A percentile compares a stretch with the other conserved stretches of the same genome.
Evolutionary conservation across 768 basidiomycete species (phyloP).

Genomic region (Amanita subjunquillea): DNA sequence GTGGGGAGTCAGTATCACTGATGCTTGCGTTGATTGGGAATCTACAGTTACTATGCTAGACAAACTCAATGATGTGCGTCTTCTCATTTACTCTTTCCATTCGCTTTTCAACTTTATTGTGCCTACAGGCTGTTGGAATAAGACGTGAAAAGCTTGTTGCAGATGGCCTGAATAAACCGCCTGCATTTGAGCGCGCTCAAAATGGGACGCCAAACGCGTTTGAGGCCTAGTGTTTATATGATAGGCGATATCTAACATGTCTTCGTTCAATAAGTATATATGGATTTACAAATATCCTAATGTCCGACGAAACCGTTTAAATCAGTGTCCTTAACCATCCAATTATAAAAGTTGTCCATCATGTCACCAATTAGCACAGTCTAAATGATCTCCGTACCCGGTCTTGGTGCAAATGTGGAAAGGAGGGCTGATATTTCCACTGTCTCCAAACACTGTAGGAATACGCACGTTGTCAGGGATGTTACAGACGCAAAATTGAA

Average conservation of each 20-base stretch:
- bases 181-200: conserved; percentile 22
- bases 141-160: conserved; percentile 32
- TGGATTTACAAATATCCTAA: too few species aligned
- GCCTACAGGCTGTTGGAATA: conserved; percentile 31
- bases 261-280: not conserved
- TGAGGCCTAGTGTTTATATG: not conserved
- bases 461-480: not conserved
- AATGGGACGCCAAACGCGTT: not conserved
- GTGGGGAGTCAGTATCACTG: conserved; percentile 81
- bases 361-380: not conserved
- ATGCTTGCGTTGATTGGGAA: conserved; percentile 86
- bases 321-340: too few species aligned
- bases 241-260: not conserved
- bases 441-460: not conserved
- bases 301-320: too few species aligned
- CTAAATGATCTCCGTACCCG: not conserved
- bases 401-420: not conserved
- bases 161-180: conserved; percentile 25
- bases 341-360: not conserved
- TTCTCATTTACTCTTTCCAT: conserved; percentile 1
- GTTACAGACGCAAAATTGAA: not conserved
- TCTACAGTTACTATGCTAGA: conserved; percentile 69
- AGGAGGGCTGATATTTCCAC: not conserved
- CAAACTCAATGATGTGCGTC: conserved; percentile 45
- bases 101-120: not conserved